Conservation (phyloP, 768 basidiomycete genomes). For the Fomitopsis serialis region DNA sequence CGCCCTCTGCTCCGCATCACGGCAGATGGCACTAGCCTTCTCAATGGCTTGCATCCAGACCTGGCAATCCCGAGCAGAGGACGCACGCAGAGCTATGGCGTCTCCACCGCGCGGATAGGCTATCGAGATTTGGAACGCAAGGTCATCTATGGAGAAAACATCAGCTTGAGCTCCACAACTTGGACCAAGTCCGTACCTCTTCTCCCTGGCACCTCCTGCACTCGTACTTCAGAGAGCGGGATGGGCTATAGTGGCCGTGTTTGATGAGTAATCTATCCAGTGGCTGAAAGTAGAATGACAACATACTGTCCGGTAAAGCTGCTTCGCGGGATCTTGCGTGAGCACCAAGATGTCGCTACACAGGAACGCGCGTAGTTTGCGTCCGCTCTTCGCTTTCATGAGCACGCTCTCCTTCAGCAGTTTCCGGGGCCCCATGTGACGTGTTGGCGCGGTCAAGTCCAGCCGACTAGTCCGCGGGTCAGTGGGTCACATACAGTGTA, state of each 20-base stretch:
- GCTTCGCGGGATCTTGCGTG: conserved; percentile 64
- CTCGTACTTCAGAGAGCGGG: conserved; percentile 59
- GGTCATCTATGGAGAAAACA: conserved; percentile 45
- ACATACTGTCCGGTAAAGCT: conserved; percentile 80
- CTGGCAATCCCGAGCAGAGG: conserved; percentile 54
- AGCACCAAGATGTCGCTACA: conserved; percentile 90
- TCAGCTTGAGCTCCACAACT: neutral
- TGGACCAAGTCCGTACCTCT: conserved; percentile 32
- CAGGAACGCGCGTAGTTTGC: conserved; percentile 70
- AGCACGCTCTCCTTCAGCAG: conserved; percentile 77
- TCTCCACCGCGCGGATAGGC: conserved; percentile 15
- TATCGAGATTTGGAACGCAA: conserved; percentile 39
- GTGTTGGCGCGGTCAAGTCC: conserved; percentile 87
- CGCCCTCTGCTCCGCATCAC: conserved; percentile 26
- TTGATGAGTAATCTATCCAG: neutral
- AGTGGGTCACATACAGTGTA: neutral
- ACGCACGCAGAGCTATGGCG: conserved; percentile 27
- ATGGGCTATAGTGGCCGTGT: conserved; percentile 50
- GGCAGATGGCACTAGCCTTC: conserved; percentile 36
- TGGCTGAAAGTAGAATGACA: neutral
- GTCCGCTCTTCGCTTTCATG: conserved; percentile 78
- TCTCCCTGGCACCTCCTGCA: conserved; percentile 45
- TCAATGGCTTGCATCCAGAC: conserved; percentile 43
- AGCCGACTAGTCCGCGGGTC: conserved; percentile 45
- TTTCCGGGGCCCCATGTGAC: conserved; percentile 73